phyloP scores from a whole-genome alignment of 352 stramenopile species.

The Aphanomyces euteiches region DNA sequence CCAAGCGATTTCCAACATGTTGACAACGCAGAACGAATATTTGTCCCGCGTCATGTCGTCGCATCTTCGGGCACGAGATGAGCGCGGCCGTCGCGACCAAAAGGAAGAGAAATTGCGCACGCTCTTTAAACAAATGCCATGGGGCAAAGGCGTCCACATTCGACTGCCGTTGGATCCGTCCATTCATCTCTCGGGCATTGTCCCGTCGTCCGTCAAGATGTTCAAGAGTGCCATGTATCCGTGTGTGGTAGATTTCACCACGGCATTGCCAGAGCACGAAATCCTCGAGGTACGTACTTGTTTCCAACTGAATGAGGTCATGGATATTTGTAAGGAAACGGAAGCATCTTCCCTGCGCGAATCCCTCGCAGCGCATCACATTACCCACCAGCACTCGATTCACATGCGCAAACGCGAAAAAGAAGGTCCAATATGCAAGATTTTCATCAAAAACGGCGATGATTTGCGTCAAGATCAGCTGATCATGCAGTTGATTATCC shows the following conservation, averaged over 20 bases:
- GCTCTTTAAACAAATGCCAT: constrained; percentile 83
- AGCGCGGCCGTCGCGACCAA: constrained; percentile 92
- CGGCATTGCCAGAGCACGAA: constrained; percentile 52
- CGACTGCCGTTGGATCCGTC: constrained; percentile 84
- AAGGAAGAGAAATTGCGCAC: constrained; percentile 94
- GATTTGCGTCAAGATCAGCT: constrained; percentile 99
- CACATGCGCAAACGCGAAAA: constrained; percentile 76
- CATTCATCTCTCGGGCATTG: constrained; percentile 85
- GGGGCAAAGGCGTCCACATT: constrained; percentile 71
- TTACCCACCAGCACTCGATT: constrained; percentile 8
- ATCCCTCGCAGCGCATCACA: constrained; percentile 50
- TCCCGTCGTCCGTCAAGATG: constrained; percentile 91
- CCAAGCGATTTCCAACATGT: constrained; percentile 85
- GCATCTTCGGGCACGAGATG: constrained; percentile 89
- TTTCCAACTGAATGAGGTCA: background rate
- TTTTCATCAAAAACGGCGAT: constrained; percentile 99
- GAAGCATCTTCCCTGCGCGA: constrained; percentile 49
- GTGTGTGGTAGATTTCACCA: constrained; percentile 94
- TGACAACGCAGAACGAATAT: constrained; percentile 90
- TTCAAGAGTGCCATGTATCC: constrained; percentile 98
- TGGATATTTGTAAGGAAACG: constrained; percentile 48
- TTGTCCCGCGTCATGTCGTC: constrained; percentile 91
- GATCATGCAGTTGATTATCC: constrained; percentile 99
- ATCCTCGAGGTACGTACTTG: constrained; percentile 21
- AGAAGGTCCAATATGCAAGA: constrained; percentile 89